Percentiles rank a stretch among this genome's conserved stretches.
phyloP scores from a whole-genome alignment of 2,329 filamentous ascomycete species.

The Fusarium sp. region DNA sequence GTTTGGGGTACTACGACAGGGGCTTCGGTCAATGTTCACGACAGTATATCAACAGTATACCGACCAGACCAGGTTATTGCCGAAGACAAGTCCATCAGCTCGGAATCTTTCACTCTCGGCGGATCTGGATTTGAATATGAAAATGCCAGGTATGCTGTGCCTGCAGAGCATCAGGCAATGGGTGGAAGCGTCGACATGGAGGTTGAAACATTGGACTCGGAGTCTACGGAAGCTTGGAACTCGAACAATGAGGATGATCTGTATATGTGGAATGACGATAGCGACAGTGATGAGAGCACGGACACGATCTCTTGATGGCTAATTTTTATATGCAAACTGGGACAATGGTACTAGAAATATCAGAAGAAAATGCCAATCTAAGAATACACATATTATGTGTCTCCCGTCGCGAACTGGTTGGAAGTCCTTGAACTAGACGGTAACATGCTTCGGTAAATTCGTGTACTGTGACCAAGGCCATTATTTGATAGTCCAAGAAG shows the following conservation, averaged over 20 bases:
- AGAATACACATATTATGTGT: neutral
- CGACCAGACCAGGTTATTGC: constrained; percentile 51
- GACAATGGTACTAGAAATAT: constrained; percentile 6
- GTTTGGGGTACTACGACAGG: constrained; percentile 53
- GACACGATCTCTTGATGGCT: constrained; percentile 20
- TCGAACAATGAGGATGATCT: constrained; percentile 32
- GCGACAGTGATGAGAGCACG: constrained; percentile 26
- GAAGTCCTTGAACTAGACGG: too few relatives aligned
- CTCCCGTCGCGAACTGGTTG: too few relatives aligned
- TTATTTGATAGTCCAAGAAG: too few relatives aligned
- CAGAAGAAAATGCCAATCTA: neutral
- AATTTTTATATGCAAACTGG: neutral
- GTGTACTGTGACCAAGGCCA: too few relatives aligned
- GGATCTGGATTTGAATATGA: constrained; percentile 51
- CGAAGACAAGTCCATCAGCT: constrained; percentile 52
- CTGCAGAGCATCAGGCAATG: constrained; percentile 49
- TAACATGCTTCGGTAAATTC: too few relatives aligned
- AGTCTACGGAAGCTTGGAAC: constrained; percentile 21
- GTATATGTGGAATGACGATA: constrained; percentile 26
- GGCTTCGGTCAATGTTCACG: constrained; percentile 57
- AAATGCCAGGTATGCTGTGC: constrained; percentile 53
- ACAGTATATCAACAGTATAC: constrained; percentile 57
- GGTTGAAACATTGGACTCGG: constrained; percentile 42
- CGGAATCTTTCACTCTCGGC: constrained; percentile 54
- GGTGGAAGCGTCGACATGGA: constrained; percentile 44